phyloP scores from a whole-genome alignment of 805 yeast genomes.

The Metschnikowia reukaufii region DNA sequence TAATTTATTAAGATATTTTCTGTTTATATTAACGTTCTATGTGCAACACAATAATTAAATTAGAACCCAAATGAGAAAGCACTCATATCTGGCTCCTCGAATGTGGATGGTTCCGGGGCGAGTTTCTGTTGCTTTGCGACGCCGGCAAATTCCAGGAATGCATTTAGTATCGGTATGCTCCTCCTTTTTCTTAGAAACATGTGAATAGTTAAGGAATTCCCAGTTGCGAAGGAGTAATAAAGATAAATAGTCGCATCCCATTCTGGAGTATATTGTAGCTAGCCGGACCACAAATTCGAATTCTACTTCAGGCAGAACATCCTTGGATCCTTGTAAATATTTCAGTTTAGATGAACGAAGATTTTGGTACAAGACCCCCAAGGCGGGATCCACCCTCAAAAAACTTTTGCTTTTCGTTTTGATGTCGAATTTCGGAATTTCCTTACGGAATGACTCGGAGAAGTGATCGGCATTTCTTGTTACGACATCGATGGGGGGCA shows the following conservation, averaged over 20 bases:
- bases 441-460: conserved; percentile 21
- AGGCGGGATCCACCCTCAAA: conserved; percentile 78
- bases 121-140: conserved; percentile 6
- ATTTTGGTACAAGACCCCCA: conserved; percentile 62
- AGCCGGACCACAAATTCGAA: conserved; percentile 61
- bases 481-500: conserved; percentile 46
- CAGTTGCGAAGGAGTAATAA: conserved; percentile 63
- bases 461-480: conserved; percentile 22
- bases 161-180: conserved; percentile 2
- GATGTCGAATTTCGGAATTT: conserved; percentile 15
- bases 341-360: conserved; percentile 54
- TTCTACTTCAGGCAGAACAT: conserved; percentile 49
- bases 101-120: conserved; percentile 49
- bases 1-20: neutral
- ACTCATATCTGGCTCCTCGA: conserved; percentile 76
- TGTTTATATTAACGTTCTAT: neutral
- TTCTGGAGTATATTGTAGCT: conserved; percentile 66
- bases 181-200: conserved; percentile 6
- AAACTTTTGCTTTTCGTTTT: conserved; percentile 35
- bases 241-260: conserved; percentile 89
- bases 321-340: conserved; percentile 51
- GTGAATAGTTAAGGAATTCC: conserved; percentile 46
- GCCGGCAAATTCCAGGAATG: conserved; percentile 19
- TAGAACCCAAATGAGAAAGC: conserved; percentile 53
- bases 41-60: neutral